phyloP scores from a whole-genome alignment of 2,329 filamentous ascomycete genomes.

The Talaromyces amestolkiae region DNA sequence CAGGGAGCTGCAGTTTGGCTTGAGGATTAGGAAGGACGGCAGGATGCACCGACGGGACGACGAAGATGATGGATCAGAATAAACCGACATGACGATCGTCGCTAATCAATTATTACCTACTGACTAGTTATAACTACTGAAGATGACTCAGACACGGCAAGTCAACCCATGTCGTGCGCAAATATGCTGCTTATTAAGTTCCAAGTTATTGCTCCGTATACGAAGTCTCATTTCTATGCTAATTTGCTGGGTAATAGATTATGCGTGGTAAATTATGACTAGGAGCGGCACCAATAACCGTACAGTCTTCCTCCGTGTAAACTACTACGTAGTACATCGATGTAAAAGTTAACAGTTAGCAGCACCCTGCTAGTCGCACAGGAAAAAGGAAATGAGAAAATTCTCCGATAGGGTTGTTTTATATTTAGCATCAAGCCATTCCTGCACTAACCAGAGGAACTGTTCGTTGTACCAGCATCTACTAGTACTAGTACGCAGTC shows the following conservation, averaged over 20 bases:
- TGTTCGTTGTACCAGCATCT: not conserved
- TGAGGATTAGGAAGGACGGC: not conserved
- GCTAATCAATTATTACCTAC: not conserved
- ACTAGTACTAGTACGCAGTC: not conserved
- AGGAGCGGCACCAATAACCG: too few species aligned
- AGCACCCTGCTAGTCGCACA: not conserved
- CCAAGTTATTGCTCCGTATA: too few species aligned
- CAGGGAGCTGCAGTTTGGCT: not conserved
- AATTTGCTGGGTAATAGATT: too few species aligned
- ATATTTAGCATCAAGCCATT: constrained; percentile 5
- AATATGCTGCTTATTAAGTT: not conserved
- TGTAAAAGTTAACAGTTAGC: too few species aligned
- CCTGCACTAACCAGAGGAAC: not conserved
- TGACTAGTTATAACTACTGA: too few species aligned
- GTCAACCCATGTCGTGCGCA: not conserved
- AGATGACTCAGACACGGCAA: not conserved
- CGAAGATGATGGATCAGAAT: constrained; percentile 1
- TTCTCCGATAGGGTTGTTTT: constrained; percentile 12
- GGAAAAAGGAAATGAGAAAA: constrained; percentile 4
- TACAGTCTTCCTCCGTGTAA: too few species aligned
- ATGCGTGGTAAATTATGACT: too few species aligned
- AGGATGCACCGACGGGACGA: not conserved
- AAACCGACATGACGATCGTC: not conserved
- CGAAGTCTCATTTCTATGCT: too few species aligned
- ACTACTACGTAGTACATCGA: too few species aligned